Evolutionary conservation across 1,284 basidiomycete genomes (phyloP), one percentile per base, ranked within the genome.

Genomic region (Sanguinoderma infundibulare): DNA sequence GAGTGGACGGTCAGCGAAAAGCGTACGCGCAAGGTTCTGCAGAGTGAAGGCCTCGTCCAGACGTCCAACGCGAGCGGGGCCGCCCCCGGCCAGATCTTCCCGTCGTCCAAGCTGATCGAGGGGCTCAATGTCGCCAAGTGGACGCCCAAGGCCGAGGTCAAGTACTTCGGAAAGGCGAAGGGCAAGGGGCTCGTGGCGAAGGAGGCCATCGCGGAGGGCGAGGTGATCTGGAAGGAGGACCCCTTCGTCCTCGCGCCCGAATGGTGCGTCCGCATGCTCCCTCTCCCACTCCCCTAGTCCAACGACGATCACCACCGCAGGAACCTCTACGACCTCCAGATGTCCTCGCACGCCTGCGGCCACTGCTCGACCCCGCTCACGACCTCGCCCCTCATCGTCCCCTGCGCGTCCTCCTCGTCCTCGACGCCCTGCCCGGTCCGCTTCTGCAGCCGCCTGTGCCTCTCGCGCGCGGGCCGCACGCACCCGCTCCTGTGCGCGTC

Each of bases 131-230:
- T 90, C 32, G 64, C 73, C 2, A 82, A 81, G 59, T 89, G 88
- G 81, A 86, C 88, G 26, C 73, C 72, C 5, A 91, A 89, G 70
- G 82, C 92, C 12, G 79, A 85, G 56, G 89, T 91, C 2, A 83
- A 81, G 69, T 84, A 88, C 75, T 95, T 94, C 70, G 81, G 87
- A 53, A 79, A 82, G 56, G 77, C 81, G 62, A 94, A 91, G 70
- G 94, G 94, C 9, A 96, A 96, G 70, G 95, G 95, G 0, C 78
- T 96, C 32, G 84, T 96, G 0, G 91, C 92, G 1, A 84, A 77
- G 28, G 82, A 86, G 56, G 78, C 82, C 51, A 89, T 96, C 60
- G 74, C 77, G 12, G 82, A 87, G 67, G 92, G 90, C 0, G 91
- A 95, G 64, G 78, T 86, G 9, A 71, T 96, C 5, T 96, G 94